Conservation (phyloP, 371 early-diverging fungal species). For the Haplosporangium sp. region DNA sequence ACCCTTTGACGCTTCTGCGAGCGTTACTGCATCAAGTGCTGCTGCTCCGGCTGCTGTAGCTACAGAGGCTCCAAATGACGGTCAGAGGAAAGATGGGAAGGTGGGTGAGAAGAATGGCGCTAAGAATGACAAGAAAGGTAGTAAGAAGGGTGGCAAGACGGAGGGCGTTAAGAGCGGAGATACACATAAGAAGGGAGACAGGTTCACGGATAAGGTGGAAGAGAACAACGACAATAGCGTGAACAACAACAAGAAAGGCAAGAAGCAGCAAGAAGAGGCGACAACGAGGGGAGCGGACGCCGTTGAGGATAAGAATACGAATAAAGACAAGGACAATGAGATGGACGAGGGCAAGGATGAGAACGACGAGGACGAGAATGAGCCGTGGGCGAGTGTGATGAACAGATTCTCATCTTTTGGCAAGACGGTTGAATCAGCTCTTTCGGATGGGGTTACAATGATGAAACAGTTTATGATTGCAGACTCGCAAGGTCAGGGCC, state of each 20-base stretch:
- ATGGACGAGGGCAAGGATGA: not conserved
- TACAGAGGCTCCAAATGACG: no score
- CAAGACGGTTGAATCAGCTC: not conserved
- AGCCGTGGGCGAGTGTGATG: not conserved
- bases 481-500: not conserved
- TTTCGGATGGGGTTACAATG: not conserved
- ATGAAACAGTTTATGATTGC: not conserved
- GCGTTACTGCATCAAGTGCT: no score
- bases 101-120: no score
- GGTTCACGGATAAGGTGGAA: no score
- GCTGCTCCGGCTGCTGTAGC: no score
- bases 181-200: no score
- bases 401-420: not conserved
- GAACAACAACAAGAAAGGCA: slow-evolving; percentile 2
- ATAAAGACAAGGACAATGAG: slow-evolving; percentile 3
- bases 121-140: no score
- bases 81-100: no score
- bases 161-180: no score
- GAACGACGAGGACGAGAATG: not conserved
- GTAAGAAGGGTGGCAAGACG: no score
- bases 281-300: not conserved
- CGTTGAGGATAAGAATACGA: not conserved
- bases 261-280: not conserved
- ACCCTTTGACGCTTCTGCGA: no score
- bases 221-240: no score